Percentiles rank a stretch among this genome's conserved stretches.
These are phyloP conservation scores for Trametes coccinea DNA, from an alignment of 768 basidiomycete species.

Conservation along the genomic window DNA sequence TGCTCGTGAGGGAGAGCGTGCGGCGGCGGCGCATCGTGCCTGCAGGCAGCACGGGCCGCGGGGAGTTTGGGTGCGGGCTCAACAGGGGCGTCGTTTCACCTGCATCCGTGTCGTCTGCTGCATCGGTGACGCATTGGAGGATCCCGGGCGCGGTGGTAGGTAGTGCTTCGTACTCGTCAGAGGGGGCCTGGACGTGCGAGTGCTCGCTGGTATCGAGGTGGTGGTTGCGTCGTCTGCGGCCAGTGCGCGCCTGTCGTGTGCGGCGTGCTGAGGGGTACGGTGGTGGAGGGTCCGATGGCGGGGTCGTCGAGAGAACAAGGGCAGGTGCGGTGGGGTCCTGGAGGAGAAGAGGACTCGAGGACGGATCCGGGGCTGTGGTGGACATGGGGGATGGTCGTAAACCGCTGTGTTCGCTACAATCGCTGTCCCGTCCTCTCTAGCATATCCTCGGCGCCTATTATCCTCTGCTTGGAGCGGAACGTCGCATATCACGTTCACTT, in stretches of 20 bases:
- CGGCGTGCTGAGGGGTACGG: conserved; percentile 64
- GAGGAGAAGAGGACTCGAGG: conserved; percentile 5
- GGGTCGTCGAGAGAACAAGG: conserved; percentile 21
- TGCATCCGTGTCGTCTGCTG: conserved; percentile 30
- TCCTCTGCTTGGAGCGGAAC: not conserved
- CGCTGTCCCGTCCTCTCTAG: conserved; percentile 7
- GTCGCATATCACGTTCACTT: conserved; percentile 8
- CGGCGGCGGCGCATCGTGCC: conserved; percentile 41
- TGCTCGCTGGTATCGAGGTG: conserved; percentile 34
- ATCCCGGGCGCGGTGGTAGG: conserved; percentile 26
- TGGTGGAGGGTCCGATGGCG: conserved; percentile 62
- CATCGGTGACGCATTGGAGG: conserved; percentile 16
- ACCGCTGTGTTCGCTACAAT: not conserved
- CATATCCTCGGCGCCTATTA: not conserved
- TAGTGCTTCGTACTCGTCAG: conserved; percentile 23
- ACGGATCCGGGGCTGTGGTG: conserved; percentile 6
- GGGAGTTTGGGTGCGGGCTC: conserved; percentile 19
- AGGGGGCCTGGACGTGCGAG: conserved; percentile 32
- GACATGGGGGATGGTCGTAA: conserved; percentile 17
- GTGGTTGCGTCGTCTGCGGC: conserved; percentile 33
- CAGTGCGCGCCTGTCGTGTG: conserved; percentile 34
- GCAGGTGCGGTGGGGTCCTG: conserved; percentile 13
- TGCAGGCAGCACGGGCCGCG: conserved; percentile 22
- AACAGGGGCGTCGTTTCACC: conserved; percentile 55
- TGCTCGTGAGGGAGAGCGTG: conserved; percentile 59